Conservation (phyloP, 352 stramenopile genomes). For the Phytophthora pluvialis region DNA sequence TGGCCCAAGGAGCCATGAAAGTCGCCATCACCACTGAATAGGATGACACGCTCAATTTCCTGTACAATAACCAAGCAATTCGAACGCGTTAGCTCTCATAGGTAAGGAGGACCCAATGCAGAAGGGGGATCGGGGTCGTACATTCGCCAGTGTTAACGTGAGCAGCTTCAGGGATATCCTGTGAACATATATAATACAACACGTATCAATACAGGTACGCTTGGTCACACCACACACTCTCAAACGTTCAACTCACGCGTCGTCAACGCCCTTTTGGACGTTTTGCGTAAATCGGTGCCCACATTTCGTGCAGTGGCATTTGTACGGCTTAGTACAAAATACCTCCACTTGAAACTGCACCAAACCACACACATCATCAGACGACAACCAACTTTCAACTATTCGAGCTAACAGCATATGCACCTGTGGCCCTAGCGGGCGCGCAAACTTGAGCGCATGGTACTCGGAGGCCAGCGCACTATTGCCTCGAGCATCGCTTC, state of each 20-base stretch:
- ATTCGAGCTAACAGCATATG: not conserved
- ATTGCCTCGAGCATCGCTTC: slow-evolving; percentile 37
- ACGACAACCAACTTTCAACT: not conserved
- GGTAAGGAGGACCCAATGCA: too few relatives aligned
- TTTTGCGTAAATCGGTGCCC: slow-evolving; percentile 60
- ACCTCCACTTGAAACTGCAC: slow-evolving; percentile 73
- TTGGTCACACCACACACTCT: too few relatives aligned
- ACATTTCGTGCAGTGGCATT: slow-evolving; percentile 57
- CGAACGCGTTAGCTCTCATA: not conserved
- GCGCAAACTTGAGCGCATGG: slow-evolving; percentile 59
- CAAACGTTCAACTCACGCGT: slow-evolving; percentile 45
- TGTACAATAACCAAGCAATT: not conserved
- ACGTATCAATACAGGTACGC: too few relatives aligned
- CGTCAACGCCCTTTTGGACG: slow-evolving; percentile 81
- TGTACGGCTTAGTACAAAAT: slow-evolving; percentile 73
- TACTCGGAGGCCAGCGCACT: slow-evolving; percentile 37
- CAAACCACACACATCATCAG: not conserved
- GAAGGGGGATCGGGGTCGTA: slow-evolving; percentile 17
- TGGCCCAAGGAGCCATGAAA: slow-evolving; percentile 75
- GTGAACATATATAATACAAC: not conserved
- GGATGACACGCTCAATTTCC: slow-evolving; percentile 1
- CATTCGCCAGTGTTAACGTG: slow-evolving; percentile 61
- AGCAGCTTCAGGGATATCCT: slow-evolving; percentile 80
- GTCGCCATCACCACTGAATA: slow-evolving; percentile 60
- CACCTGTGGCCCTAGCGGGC: slow-evolving; percentile 69